Percentiles rank a stretch among this genome's conserved stretches.
Evolutionary conservation across 306 rosid species (phyloP).

Genomic region (Canavalia ensiformis): DNA sequence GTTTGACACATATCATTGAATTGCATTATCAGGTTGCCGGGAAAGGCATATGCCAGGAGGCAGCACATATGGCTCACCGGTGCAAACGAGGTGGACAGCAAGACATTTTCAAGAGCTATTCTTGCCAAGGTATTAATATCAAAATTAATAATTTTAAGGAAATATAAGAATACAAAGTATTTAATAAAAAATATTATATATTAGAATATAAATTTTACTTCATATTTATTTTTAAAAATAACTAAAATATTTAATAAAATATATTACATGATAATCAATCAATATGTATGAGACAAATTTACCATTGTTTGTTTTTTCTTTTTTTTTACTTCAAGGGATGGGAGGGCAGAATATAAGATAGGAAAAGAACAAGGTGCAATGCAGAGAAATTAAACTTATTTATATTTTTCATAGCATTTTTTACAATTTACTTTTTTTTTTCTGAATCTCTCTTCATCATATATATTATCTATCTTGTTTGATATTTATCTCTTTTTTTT

Average conservation of each 20-base stretch:
- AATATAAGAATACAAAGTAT: not conserved
- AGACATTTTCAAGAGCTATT: slow-evolving; percentile 89
- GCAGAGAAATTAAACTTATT: not conserved
- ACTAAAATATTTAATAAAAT: not conserved
- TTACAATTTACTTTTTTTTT: too few relatives aligned
- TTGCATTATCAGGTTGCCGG: slow-evolving; percentile 72
- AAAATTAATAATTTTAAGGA: not conserved
- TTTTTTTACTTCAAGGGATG: not conserved
- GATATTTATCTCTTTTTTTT: too few relatives aligned
- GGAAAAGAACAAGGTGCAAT: not conserved
- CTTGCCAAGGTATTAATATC: slow-evolving; percentile 78
- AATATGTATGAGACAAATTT: not conserved
- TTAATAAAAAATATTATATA: not conserved
- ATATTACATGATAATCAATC: not conserved
- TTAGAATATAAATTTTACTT: not conserved
- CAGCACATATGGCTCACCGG: slow-evolving; percentile 92
- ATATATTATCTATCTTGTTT: too few relatives aligned
- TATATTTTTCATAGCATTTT: not conserved
- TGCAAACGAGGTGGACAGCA: slow-evolving; percentile 88
- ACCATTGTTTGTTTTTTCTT: not conserved
- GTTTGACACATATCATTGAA: slow-evolving; percentile 16
- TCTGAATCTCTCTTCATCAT: too few relatives aligned
- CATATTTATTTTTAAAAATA: not conserved
- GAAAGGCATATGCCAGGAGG: slow-evolving; percentile 81
- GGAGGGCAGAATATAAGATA: not conserved